Base-by-base conservation (phyloP, 2,329 filamentous ascomycete genomes). In the Ascochyta fabae region DNA sequence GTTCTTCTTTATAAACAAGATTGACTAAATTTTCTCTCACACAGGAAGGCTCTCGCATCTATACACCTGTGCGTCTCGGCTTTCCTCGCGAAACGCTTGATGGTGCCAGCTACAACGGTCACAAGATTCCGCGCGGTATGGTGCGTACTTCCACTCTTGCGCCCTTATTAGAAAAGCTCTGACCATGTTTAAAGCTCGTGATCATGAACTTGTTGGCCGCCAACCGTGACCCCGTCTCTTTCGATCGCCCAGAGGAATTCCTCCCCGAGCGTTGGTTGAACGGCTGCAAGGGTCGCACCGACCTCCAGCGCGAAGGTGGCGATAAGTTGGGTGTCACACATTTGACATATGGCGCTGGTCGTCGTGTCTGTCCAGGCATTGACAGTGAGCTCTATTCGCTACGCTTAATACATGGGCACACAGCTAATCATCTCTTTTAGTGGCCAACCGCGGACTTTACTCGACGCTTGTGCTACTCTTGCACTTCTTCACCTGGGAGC, bases 401-500 rank as follows among this genome's bases (percentile, higher is more conserved):
- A 29, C 10, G 10, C 24, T n/a, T n/a, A 10, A 29, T n/a, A 9
- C 39, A 16, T 15, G n/a, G n/a, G n/a, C 13, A 26, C 8, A 7
- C 23, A 13, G 15, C 39, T 42, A 7, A 42, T 16, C 6, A 13
- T 9, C 10, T 29, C 24, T 2, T 10, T 16, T 16, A 42, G 39
- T 61, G 56, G 58, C 58, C 24, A 61, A 61, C 42, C 58, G 58
- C 29, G 49, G 58, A 35, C 56, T 61, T 27, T 61, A 61, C 47
- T 61, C 58, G 31, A 51, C 55, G 9, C 56, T 61, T 35, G 58
- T 61, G 31, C 58, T 61, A 13, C 58, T 61, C 23, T 40, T 61
- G 45, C 56, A 61, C 35, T 61, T 61, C 45, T 61, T 61, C 46
- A 61, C 56, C 35, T 61, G 56, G 58, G 58, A 61, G 41, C 58